A percentile compares a stretch with the other conserved stretches of the same genome.
Conservation (phyloP, 2,329 filamentous ascomycete species). For the Sarocladium oryzae region DNA sequence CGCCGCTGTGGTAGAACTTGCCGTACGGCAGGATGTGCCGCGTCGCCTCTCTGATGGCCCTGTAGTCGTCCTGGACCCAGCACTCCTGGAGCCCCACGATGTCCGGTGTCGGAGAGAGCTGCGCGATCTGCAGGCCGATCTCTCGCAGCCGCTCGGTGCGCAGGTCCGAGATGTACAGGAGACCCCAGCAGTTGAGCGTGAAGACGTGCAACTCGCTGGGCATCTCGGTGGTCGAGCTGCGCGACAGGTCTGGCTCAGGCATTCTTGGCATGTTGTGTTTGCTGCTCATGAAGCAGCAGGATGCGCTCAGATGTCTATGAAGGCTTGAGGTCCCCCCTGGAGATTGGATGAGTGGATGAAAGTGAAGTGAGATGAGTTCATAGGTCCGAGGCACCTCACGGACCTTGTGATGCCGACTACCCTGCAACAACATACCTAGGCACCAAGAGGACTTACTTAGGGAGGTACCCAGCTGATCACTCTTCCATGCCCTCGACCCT, state of each 20-base stretch:
- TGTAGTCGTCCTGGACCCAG: conserved; percentile 83
- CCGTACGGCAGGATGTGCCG: conserved; percentile 72
- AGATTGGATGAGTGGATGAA: neutral
- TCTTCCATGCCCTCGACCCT: too few species aligned
- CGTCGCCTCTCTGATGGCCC: conserved; percentile 67
- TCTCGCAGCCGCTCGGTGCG: conserved; percentile 72
- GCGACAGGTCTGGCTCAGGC: neutral
- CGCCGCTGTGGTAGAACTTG: conserved; percentile 88
- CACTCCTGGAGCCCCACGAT: conserved; percentile 95
- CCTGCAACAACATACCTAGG: neutral
- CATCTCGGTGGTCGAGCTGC: conserved; percentile 14
- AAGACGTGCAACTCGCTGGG: conserved; percentile 67
- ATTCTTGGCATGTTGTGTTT: neutral
- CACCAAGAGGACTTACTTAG: neutral
- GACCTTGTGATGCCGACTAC: neutral
- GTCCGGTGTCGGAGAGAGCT: conserved; percentile 61
- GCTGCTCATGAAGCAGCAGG: too few species aligned
- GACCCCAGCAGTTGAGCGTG: conserved; percentile 94
- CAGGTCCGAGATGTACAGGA: conserved; percentile 76
- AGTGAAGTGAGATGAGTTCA: neutral
- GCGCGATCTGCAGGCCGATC: conserved; percentile 73
- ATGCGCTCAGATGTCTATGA: too few species aligned
- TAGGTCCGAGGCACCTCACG: too few species aligned
- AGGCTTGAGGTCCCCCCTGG: too few species aligned
- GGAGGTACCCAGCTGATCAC: too few species aligned